These are phyloP conservation scores for Alnus glutinosa DNA, from an alignment of 306 rosid genomes.

Conservation along the genomic window DNA sequence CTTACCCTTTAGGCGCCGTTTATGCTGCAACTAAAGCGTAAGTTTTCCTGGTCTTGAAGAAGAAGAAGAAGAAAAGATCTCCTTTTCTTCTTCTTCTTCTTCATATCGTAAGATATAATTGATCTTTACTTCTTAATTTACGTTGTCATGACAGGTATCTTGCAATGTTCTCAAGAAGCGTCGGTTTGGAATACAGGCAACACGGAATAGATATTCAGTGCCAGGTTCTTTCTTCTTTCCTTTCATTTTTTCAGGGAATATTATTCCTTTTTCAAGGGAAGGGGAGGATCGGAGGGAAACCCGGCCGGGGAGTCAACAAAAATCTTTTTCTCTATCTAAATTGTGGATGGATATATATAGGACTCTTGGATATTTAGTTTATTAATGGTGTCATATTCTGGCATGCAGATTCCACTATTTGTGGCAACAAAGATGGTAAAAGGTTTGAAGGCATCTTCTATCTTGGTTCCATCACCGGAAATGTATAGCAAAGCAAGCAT, in stretches of 20 bases:
- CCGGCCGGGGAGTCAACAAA: too few relatives aligned
- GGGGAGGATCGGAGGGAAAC: too few relatives aligned
- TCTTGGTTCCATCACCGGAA: conserved; percentile 25
- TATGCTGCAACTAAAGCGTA: conserved; percentile 69
- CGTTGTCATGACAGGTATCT: conserved; percentile 17
- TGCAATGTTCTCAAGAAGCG: conserved; percentile 19
- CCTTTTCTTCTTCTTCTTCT: too few relatives aligned
- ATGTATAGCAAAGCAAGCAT: conserved; percentile 33
- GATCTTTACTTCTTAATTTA: too few relatives aligned
- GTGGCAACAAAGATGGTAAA: conserved; percentile 35
- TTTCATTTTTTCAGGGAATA: too few relatives aligned
- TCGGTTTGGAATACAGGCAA: conserved; percentile 29
- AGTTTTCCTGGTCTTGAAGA: background rate
- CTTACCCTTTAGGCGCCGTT: conserved; percentile 46
- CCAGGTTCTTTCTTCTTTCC: conserved; percentile 23
- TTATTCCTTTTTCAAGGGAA: too few relatives aligned
- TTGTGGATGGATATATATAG: too few relatives aligned
- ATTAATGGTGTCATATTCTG: too few relatives aligned
- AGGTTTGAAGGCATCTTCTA: conserved; percentile 3
- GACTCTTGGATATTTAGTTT: too few relatives aligned
- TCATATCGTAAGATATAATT: too few relatives aligned
- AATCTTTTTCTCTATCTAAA: too few relatives aligned
- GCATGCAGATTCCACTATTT: conserved; percentile 25
- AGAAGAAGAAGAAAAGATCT: too few relatives aligned
- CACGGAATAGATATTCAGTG: conserved; percentile 37